Base-by-base conservation (phyloP, 1,284 basidiomycete species). In the Papiliotrema terrestris region DNA sequence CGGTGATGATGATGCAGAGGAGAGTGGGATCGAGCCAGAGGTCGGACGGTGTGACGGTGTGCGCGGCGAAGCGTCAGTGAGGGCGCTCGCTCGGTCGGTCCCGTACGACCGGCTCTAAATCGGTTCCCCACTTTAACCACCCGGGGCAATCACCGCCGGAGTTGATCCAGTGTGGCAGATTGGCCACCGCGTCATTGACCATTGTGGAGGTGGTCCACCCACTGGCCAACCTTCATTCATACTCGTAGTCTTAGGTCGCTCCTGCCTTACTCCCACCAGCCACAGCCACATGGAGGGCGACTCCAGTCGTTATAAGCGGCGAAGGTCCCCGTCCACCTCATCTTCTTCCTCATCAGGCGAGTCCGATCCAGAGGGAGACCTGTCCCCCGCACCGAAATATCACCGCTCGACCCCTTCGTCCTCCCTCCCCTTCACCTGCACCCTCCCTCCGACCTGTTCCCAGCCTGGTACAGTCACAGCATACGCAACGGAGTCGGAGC, bases 371-470 rank as follows among this genome's bases (percentile, higher is more conserved):
- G 8, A 15, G 45, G 26, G 59, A 55, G 29, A 13, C 39, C 55
- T 15, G n/a, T 49, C 55, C 19, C 62, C 53, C 19, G 46, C 54
- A 22, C 64, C 66, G 1, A 68, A 66, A 54, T 72, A 60, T 47
- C 68, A 69, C 45, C 62, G 68, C 49, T 55, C 57, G 8, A 42
- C 52, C 6, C 56, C 62, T 20, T 35, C 62, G 39, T 19, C 55
- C 35, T 3, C 45, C 37, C 19, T 51, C 26, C 52, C 53, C 19
- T 63, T 87, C 46, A 68, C 86, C 15, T 92, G 89, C 73, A 84
- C 83, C 1, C 80, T 93, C 8, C 88, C 90, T 1, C 91, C 91
- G 17, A 89, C 87, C 42, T 94, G 91, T 75, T 83, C 84, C 52
- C 85, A 82, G 26, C 82, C 83, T 17, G 76, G 78, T 44, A 77